Base-by-base conservation (phyloP, 2,329 filamentous ascomycete genomes). In the Colletotrichum karsti region DNA sequence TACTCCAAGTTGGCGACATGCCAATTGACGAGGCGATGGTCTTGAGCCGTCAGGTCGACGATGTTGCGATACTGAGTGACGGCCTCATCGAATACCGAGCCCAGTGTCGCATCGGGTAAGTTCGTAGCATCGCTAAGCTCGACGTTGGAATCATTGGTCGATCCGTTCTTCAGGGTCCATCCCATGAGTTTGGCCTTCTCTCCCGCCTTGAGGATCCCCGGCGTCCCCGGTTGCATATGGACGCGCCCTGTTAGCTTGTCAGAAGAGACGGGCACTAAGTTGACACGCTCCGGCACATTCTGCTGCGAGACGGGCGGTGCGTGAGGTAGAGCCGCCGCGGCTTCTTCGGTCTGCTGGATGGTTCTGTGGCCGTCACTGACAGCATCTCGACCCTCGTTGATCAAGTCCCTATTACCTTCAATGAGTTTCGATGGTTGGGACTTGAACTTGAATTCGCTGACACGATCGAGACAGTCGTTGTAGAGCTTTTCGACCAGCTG, bases 1-100 rank as follows among this genome's bases (percentile, higher is more conserved):
- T 99, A 99, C 79, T 99, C 96, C 13, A 99, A 86, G 76, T 99
- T 99, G 71, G 97, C 97, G 78, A 98, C 92, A 79, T 99, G 97
- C 96, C 96, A 99, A 76, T 98, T 99, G 75, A 98, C 87, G 15
- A 99, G 84, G 50, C 96, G 90, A 79, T 97, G 91, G 75, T 99
- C 96, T 76, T 94, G 93, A 1, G 95, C 88, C 13, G 90, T 93
- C 58, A 99, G 82, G 66, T 97, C 91, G 28, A 98, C 87, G 54
- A 99, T 87, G 33, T 88, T 85, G 74, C 93, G 91, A 77, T 97
- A 99, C 77, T 98, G 95, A 18, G 87, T 87, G 68, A 99, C 91
- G n/a, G 94, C 93, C 71, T 94, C 91, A 74, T 99, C 94, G 83
- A 98, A 92, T 3, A 97, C 92, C n/a, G 92, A 92, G 1, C 96